Conservation (phyloP, 345 rosid genomes). For the Erysimum cheiranthoides region DNA sequence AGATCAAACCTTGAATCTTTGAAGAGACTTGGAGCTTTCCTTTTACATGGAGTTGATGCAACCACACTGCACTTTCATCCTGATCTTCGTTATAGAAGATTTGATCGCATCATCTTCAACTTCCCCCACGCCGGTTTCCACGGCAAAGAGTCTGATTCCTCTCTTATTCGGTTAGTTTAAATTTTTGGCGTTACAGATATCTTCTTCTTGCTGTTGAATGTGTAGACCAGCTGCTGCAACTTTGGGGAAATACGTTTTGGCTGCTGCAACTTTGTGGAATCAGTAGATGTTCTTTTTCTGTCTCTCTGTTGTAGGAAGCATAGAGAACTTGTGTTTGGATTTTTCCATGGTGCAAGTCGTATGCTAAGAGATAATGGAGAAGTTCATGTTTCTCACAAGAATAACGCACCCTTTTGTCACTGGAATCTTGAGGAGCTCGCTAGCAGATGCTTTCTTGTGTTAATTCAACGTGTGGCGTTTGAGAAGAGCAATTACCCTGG, state of each 20-base stretch:
- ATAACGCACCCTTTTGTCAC: constrained; percentile 49
- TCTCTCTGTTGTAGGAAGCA: constrained; percentile 52
- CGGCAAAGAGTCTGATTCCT: constrained; percentile 37
- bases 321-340: constrained; percentile 49
- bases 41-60: constrained; percentile 63
- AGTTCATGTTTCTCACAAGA: constrained; percentile 69
- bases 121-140: constrained; percentile 76
- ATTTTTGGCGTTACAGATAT: not conserved
- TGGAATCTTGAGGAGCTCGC: constrained; percentile 69
- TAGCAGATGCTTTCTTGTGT: constrained; percentile 40
- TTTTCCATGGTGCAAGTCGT: constrained; percentile 53
- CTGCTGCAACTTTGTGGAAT: not conserved
- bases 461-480: constrained; percentile 42
- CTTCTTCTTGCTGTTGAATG: not conserved
- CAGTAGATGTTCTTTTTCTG: not conserved
- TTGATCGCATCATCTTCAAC: constrained; percentile 58
- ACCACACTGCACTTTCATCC: constrained; percentile 49
- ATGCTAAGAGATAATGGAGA: constrained; percentile 56
- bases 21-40: constrained; percentile 50
- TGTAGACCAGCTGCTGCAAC: not conserved
- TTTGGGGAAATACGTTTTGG: not conserved
- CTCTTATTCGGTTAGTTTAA: constrained; percentile 50
- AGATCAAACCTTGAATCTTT: constrained; percentile 50
- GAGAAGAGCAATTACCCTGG: constrained; percentile 54
- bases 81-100: constrained; percentile 47